A percentile compares a stretch with the other conserved stretches of the same genome.
phyloP scores from a whole-genome alignment of 2,329 filamentous ascomycete genomes.

The Pseudogymnoascus sp. region DNA sequence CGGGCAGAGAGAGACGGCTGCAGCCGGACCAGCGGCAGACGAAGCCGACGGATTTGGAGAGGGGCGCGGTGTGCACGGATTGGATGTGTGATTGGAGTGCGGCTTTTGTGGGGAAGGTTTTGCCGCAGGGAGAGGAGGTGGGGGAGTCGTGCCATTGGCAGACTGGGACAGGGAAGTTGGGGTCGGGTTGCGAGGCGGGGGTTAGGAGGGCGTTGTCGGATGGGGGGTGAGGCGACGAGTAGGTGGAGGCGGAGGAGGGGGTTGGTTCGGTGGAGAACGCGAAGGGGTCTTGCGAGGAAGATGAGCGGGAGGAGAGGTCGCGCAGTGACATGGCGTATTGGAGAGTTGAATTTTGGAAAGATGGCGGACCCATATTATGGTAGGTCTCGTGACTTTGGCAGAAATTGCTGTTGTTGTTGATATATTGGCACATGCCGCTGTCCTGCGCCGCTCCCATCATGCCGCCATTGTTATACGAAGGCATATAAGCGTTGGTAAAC shows the following conservation, averaged over 20 bases:
- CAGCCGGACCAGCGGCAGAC: slow-evolving; percentile 51
- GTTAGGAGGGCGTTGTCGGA: neutral
- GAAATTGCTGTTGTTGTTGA: slow-evolving; percentile 1
- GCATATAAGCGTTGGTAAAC: slow-evolving; percentile 5
- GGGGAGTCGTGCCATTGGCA: neutral
- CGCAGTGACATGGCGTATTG: slow-evolving; percentile 8
- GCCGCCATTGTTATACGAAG: neutral
- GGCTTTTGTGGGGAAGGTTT: slow-evolving; percentile 26
- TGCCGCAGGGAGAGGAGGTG: neutral
- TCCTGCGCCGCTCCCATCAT: slow-evolving; percentile 2
- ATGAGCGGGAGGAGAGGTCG: neutral
- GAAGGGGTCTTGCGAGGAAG: slow-evolving; percentile 1
- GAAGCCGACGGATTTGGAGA: slow-evolving; percentile 41
- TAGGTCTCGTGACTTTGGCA: slow-evolving; percentile 8
- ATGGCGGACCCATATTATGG: neutral
- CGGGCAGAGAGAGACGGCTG: slow-evolving; percentile 31
- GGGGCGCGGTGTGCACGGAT: slow-evolving; percentile 38
- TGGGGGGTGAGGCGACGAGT: neutral
- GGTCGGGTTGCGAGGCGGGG: neutral
- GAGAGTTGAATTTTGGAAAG: slow-evolving; percentile 7
- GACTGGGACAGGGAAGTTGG: neutral
- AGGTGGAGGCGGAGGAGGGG: neutral
- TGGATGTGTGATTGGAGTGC: slow-evolving; percentile 49
- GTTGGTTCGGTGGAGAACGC: slow-evolving; percentile 6
- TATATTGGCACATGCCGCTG: neutral